These are phyloP conservation scores for Sanghuangporus weigelae DNA, from an alignment of 1,284 basidiomycete genomes.

Conservation along the genomic window DNA sequence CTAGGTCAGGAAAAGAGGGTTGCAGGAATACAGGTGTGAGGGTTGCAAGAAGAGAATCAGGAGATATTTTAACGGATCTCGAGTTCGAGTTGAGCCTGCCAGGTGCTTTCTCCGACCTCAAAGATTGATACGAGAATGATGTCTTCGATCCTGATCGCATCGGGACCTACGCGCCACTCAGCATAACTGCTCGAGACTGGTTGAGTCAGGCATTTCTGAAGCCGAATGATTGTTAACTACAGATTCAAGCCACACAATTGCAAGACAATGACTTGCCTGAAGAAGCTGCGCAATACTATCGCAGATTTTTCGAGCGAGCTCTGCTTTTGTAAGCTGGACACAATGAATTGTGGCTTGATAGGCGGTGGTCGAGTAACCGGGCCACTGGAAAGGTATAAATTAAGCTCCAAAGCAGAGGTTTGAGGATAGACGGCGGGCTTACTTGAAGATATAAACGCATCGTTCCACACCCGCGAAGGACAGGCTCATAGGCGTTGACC, in stretches of 20 bases:
- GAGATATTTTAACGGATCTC: neutral
- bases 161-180: neutral
- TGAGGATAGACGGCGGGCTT: neutral
- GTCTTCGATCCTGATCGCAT: neutral
- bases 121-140: slow-evolving; percentile 3
- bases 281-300: neutral
- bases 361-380: neutral
- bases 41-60: neutral
- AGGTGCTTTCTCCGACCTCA: slow-evolving; percentile 1
- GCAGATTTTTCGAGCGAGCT: neutral
- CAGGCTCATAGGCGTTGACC: neutral
- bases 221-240: neutral
- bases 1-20: neutral
- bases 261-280: neutral
- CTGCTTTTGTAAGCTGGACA: neutral
- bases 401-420: neutral
- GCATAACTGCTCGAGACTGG: neutral
- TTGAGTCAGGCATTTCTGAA: no score
- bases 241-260: neutral
- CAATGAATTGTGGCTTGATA: neutral
- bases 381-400: slow-evolving; percentile 1
- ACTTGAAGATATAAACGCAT: neutral
- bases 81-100: slow-evolving; percentile 2
- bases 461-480: neutral
- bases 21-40: neutral